These are phyloP conservation scores for Starmerella powellii DNA, from an alignment of 805 yeast genomes.

Conservation along the genomic window DNA sequence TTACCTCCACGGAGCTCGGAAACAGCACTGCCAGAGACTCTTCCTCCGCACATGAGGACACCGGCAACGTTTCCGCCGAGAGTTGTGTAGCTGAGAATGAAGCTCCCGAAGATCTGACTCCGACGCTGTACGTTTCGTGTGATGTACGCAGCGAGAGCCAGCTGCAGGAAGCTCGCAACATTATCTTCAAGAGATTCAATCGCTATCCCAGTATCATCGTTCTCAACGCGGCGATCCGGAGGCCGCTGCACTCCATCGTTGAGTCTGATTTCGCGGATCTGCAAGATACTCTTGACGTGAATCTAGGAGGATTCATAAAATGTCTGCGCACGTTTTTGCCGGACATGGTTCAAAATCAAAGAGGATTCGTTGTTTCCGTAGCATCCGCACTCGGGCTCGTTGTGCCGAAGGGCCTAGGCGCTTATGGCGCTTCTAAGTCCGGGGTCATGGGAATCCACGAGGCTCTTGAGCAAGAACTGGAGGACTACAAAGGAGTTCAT, in stretches of 20 bases:
- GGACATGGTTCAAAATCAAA: conserved; percentile 43
- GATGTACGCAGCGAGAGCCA: conserved; percentile 50
- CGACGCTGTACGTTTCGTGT: conserved; percentile 34
- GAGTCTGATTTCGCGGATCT: conserved; percentile 48
- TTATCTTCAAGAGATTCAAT: conserved; percentile 42
- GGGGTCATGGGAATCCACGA: conserved; percentile 79
- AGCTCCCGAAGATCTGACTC: not conserved
- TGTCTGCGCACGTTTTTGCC: conserved; percentile 64
- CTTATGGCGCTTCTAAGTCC: conserved; percentile 84
- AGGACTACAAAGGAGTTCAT: conserved; percentile 41
- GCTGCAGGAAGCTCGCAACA: conserved; percentile 33
- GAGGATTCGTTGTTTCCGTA: conserved; percentile 71
- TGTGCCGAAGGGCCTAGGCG: conserved; percentile 66
- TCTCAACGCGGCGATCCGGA: conserved; percentile 69
- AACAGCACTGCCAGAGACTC: too few relatives aligned
- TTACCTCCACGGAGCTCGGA: too few relatives aligned
- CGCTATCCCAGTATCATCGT: conserved; percentile 48
- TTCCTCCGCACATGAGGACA: too few relatives aligned
- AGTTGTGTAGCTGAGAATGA: not conserved
- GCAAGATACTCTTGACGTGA: conserved; percentile 50
- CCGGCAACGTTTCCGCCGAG: too few relatives aligned
- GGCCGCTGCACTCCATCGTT: conserved; percentile 22
- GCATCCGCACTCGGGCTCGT: conserved; percentile 77
- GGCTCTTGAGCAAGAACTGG: conserved; percentile 55
- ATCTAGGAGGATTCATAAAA: conserved; percentile 57